Conservation (phyloP, 257 asterid genomes). For the Nicotiana benthamiana region DNA sequence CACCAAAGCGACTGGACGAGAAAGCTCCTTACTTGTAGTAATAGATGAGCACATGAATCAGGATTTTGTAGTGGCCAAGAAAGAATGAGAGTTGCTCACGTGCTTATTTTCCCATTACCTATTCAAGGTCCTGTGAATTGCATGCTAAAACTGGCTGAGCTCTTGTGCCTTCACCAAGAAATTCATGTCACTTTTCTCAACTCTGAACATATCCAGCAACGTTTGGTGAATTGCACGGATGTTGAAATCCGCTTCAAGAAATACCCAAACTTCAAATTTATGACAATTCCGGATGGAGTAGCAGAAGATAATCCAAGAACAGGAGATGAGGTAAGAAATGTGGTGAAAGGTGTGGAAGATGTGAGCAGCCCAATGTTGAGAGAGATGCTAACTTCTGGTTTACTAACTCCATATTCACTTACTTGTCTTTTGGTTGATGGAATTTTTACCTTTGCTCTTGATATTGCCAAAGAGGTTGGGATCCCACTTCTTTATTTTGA, state of each 20-base stretch:
- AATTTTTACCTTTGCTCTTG: background rate
- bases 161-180: conserved; percentile 15
- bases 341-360: background rate
- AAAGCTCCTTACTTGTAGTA: background rate
- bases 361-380: conserved; percentile 15
- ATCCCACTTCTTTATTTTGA: conserved; percentile 17
- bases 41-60: background rate
- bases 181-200: conserved; percentile 18
- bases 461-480: conserved; percentile 7
- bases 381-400: background rate
- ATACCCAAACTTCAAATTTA: conserved; percentile 10
- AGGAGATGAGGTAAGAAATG: background rate
- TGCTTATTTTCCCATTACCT: conserved; percentile 24
- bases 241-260: conserved; percentile 9
- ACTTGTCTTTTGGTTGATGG: conserved; percentile 18
- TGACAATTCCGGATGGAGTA: conserved; percentile 15
- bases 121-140: conserved; percentile 28
- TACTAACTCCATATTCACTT: background rate
- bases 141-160: conserved; percentile 32
- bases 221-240: conserved; percentile 16
- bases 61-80: background rate
- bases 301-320: background rate
- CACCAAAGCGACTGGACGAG: background rate
- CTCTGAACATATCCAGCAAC: conserved; percentile 5
- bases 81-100: conserved; percentile 7